Base-by-base conservation (phyloP, 305 asterid species). In the Solanum chacoense region DNA sequence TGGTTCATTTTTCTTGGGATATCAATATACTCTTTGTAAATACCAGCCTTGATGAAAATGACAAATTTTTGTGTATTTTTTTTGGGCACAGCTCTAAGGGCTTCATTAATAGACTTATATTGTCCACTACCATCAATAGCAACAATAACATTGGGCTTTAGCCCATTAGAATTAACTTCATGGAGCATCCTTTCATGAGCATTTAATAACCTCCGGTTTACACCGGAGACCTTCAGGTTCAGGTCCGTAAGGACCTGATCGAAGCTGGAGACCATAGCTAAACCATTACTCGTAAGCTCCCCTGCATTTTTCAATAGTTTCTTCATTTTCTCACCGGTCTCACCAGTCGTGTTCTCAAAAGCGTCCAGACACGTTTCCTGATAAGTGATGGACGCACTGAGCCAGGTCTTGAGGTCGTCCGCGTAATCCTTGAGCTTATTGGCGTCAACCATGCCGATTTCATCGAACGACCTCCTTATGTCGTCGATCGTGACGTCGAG, bases 401-500 rank as follows among this genome's bases (percentile, higher is more conserved):
- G 88, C 88, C 80, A 85, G 0, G 36, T 72, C 5, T 72, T 67
- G 1, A 85, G 35, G 38, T 85, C 80, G 0, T 85, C 78, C 2
- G 67, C 9, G 18, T 36, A 37, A 16, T 67, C 78, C 8, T 37
- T 38, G 28, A 67, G 11, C 35, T 85, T 65, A 11, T 2, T 0
- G 2, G 38, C 35, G 0, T 67, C 59, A 0, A 85, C 13, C 1
- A 28, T 28, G 11, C 84, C 71, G 0, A 93, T 34, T 4, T 72
- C 42, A 0, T 80, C 90, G 4, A 91, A 29, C 0, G 96, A 93
- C 32, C 93, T 89, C 38, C 37, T 87, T 2, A 92, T 83, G 75
- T 94, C 96, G 3, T 91, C 94, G 13, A 91, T 78, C 8, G 96
- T 91, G 3, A 73, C 78, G 1, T 85, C 88, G 4, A 94, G 92